Percentiles rank a stretch among this genome's conserved stretches.
Evolutionary conservation across 331 rosid genomes (phyloP).

Genomic region (Pyracantha coccinea): DNA sequence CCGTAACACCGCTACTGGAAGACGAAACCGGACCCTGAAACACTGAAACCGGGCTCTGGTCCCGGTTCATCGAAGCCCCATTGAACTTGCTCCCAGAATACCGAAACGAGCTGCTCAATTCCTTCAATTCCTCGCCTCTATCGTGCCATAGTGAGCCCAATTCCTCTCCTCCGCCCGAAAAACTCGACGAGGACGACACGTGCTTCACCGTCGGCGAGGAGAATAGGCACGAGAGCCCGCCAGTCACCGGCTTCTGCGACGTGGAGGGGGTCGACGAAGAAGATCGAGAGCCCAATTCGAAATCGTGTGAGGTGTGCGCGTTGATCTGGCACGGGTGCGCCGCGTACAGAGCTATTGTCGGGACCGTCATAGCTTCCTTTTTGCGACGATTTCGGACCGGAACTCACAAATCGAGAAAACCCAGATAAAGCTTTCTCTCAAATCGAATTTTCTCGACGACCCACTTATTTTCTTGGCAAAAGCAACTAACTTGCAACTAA

Average conservation of each 20-base stretch:
- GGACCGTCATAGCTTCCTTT: slow-evolving; percentile 51
- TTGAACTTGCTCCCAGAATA: slow-evolving; percentile 51
- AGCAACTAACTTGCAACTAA: not conserved
- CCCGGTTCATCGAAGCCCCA: slow-evolving; percentile 55
- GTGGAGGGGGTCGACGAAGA: slow-evolving; percentile 54
- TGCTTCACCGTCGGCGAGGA: slow-evolving; percentile 59
- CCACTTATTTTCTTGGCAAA: slow-evolving; percentile 4
- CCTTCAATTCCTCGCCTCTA: slow-evolving; percentile 71
- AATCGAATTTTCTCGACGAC: slow-evolving; percentile 1
- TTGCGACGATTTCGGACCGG: slow-evolving; percentile 3
- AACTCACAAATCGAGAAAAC: slow-evolving; percentile 14
- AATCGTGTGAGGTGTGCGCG: slow-evolving; percentile 54
- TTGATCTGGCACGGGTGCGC: slow-evolving; percentile 65
- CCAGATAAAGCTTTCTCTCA: not conserved
- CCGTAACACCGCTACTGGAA: slow-evolving; percentile 35
- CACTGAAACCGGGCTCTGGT: slow-evolving; percentile 89
- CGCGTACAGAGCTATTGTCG: slow-evolving; percentile 75
- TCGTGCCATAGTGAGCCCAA: slow-evolving; percentile 49
- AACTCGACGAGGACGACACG: slow-evolving; percentile 46
- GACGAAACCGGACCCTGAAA: slow-evolving; percentile 84
- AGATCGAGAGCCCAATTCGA: slow-evolving; percentile 64
- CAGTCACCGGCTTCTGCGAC: slow-evolving; percentile 60
- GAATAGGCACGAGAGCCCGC: slow-evolving; percentile 77
- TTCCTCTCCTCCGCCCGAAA: slow-evolving; percentile 58
- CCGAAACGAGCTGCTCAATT: slow-evolving; percentile 61